Evolutionary conservation across 306 rosid species (phyloP), one percentile per base, ranked within the genome.

Genomic region (Biancaea sappan): DNA sequence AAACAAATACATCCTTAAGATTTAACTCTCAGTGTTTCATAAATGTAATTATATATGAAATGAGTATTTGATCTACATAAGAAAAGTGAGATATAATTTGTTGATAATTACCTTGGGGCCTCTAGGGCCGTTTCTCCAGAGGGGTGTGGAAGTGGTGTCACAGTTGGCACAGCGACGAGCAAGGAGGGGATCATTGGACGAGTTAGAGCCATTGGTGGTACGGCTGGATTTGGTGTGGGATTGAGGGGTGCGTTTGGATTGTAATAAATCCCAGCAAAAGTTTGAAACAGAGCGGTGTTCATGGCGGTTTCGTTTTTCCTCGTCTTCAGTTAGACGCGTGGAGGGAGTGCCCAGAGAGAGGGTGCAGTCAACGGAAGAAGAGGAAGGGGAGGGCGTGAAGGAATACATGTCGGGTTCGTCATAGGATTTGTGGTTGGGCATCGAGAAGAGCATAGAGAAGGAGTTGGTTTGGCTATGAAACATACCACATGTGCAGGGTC

Each of bases 141-240:
- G 97, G 1, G 99, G 99, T 5, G 99, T 95, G 8, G 99, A 95
- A 72, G 98, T 95, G 76, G 99, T 92, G 83, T 95, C 97, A 16
- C 99, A 95, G 85, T 92, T 95, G 2, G 99, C 99, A 29, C 99
- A 95, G 6, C 98, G 97, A 60, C 98, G 99, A 58, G 97, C 98
- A 13, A 90, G 83, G 50, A 92, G 97, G 28, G 99, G 72, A 29
- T 95, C 98, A 29, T 48, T 66, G 74, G 61, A 47, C 40, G 54
- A 19, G 65, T 6, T 58, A 16, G 0, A 5, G 16, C 26, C 19
- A 40, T 32, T 70, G 28, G 64, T 68, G 6, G 63, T 72, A 12
- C 87, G 76, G 65, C 10, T 21, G 0, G 76, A 66, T 35, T 79
- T 89, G 72, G n/a, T 73, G 66, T 57, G 87, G 31, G 35, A 72